Conservation (phyloP, 768 basidiomycete genomes). For the Infundibulicybe gibba region DNA sequence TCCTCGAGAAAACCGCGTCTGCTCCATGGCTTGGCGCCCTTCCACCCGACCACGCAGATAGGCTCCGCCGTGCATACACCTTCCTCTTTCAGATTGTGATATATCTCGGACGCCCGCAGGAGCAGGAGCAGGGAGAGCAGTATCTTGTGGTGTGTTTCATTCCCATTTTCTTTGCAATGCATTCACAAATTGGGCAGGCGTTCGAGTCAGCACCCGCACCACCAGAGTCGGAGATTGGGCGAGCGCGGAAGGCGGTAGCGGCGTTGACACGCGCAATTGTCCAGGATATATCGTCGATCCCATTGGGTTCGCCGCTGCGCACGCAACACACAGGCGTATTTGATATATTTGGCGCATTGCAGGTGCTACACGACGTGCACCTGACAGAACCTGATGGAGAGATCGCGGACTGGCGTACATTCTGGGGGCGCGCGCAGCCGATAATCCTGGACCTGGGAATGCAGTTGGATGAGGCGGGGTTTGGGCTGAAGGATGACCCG, state of each 20-base stretch:
- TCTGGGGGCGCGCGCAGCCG: slow-evolving; percentile 21
- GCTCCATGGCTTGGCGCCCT: slow-evolving; percentile 17
- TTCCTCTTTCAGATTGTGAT: slow-evolving; percentile 21
- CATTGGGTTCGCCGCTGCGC: slow-evolving; percentile 12
- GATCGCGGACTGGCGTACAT: slow-evolving; percentile 12
- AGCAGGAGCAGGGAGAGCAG: slow-evolving; percentile 11
- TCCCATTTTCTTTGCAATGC: background rate
- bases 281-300: slow-evolving; percentile 15
- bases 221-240: slow-evolving; percentile 20
- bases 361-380: slow-evolving; percentile 17
- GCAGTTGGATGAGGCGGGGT: slow-evolving; percentile 20
- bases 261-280: slow-evolving; percentile 15
- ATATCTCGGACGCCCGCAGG: slow-evolving; percentile 17
- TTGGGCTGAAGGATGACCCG: slow-evolving; percentile 11
- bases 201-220: slow-evolving; percentile 17
- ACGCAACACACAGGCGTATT: slow-evolving; percentile 16
- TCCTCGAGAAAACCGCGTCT: slow-evolving; percentile 16
- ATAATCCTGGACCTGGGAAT: slow-evolving; percentile 15
- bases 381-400: slow-evolving; percentile 7
- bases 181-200: slow-evolving; percentile 7
- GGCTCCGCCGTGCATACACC: slow-evolving; percentile 16
- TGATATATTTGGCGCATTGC: slow-evolving; percentile 17
- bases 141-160: slow-evolving; percentile 14
- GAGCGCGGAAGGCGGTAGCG: slow-evolving; percentile 16
- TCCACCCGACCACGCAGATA: slow-evolving; percentile 10